These are phyloP conservation scores for Tolypocladium guangdongense DNA, from an alignment of 2,329 filamentous ascomycete genomes.

Conservation along the genomic window DNA sequence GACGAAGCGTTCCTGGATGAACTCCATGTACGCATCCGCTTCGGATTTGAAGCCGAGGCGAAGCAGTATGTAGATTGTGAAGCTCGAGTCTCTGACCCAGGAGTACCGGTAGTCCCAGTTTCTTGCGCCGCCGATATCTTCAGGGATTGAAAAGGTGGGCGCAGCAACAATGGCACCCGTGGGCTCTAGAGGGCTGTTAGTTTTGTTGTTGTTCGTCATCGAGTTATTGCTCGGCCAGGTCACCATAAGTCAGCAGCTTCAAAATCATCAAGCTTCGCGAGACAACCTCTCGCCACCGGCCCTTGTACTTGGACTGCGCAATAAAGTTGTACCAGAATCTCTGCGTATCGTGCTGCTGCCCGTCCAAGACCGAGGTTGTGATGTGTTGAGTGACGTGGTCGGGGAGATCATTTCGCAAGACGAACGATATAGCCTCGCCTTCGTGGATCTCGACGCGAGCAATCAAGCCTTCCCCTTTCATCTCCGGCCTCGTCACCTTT, in stretches of 20 bases:
- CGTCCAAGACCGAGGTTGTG: conserved; percentile 45
- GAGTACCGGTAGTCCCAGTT: conserved; percentile 69
- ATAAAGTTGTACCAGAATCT: conserved; percentile 68
- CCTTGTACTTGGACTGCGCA: conserved; percentile 56
- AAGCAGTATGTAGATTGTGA: conserved; percentile 68
- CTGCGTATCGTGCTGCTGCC: conserved; percentile 58
- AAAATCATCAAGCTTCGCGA: conserved; percentile 60
- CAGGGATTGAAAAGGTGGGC: conserved; percentile 67
- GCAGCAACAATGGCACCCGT: conserved; percentile 69
- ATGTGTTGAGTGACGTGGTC: conserved; percentile 47
- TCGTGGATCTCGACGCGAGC: conserved; percentile 49
- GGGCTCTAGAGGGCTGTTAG: conserved; percentile 37
- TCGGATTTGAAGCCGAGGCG: conserved; percentile 66
- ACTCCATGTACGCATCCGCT: conserved; percentile 68
- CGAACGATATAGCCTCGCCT: conserved; percentile 58
- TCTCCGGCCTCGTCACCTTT: conserved; percentile 37
- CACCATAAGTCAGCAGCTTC: conserved; percentile 60
- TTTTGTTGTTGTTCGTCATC: too few species aligned
- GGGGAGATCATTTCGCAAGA: conserved; percentile 51
- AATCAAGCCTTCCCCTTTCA: conserved; percentile 52
- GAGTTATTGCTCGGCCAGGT: background rate
- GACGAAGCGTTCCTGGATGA: conserved; percentile 61
- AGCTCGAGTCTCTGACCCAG: conserved; percentile 69
- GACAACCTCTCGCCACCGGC: conserved; percentile 63
- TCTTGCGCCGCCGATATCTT: conserved; percentile 56